phyloP scores from a whole-genome alignment of 2,329 filamentous ascomycete genomes.

The Penicillium sp. region DNA sequence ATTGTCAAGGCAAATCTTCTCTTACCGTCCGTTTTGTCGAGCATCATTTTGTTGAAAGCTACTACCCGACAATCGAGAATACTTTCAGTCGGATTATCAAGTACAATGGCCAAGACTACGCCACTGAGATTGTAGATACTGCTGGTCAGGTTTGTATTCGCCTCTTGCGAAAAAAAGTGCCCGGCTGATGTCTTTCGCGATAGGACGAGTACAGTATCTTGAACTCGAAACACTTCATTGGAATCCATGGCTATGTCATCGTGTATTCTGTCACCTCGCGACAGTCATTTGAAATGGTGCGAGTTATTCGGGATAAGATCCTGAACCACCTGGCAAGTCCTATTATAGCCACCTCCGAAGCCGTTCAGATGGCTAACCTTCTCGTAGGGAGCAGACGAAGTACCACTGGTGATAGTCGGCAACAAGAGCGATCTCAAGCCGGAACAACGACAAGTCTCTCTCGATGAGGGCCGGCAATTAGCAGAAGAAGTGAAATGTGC shows the following conservation, averaged over 20 bases:
- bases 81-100: conserved; percentile 96
- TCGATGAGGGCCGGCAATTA: conserved; percentile 80
- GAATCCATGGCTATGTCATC: conserved; percentile 97
- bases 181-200: conserved; percentile 6
- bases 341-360: neutral
- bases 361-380: conserved; percentile 1
- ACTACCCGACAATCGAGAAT: conserved; percentile 99
- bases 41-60: conserved; percentile 96
- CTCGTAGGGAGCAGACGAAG: conserved; percentile 77
- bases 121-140: conserved; percentile 97
- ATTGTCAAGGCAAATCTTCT: conserved; percentile 82
- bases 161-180: neutral
- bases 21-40: conserved; percentile 96
- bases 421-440: conserved; percentile 95
- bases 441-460: conserved; percentile 85
- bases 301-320: conserved; percentile 95
- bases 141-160: conserved; percentile 72
- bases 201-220: conserved; percentile 98
- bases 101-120: conserved; percentile 87
- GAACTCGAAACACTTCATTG: conserved; percentile 98
- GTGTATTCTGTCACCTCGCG: conserved; percentile 96
- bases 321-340: conserved; percentile 80
- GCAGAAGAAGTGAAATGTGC: conserved; percentile 86
- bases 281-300: conserved; percentile 95
- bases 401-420: conserved; percentile 90